Evolutionary conservation across 2,329 filamentous ascomycete genomes (phyloP).

Genomic region (Beauveria asiatica): DNA sequence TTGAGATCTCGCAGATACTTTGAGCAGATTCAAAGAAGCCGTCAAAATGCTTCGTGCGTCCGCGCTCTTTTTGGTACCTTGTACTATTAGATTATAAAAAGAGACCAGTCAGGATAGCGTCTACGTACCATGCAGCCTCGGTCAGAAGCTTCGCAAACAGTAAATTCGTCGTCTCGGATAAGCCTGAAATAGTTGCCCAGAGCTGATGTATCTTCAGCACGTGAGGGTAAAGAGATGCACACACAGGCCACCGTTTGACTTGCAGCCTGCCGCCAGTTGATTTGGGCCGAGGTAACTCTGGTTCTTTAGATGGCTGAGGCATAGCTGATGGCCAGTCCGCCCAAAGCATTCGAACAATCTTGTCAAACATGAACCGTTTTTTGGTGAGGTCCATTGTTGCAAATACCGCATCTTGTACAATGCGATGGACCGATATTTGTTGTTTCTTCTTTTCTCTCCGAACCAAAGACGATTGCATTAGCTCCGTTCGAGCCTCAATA

Average conservation of each 20-base stretch:
- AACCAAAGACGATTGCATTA: constrained; percentile 8
- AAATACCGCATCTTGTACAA: constrained; percentile 9
- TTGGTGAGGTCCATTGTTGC: neutral
- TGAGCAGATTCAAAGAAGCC: constrained; percentile 11
- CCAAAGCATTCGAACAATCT: constrained; percentile 4
- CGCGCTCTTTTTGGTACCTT: constrained; percentile 12
- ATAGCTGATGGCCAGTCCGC: constrained; percentile 7
- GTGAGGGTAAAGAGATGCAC: constrained; percentile 7
- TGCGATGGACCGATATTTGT: constrained; percentile 7
- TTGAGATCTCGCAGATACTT: constrained; percentile 9
- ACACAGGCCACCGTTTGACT: constrained; percentile 5
- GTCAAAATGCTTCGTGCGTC: constrained; percentile 4
- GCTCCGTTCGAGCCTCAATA: constrained; percentile 1
- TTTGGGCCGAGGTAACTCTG: constrained; percentile 9
- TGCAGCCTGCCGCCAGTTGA: neutral
- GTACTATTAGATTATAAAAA: neutral
- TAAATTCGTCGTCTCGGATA: neutral
- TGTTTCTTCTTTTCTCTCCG: constrained; percentile 6
- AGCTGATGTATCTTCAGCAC: constrained; percentile 4
- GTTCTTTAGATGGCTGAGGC: constrained; percentile 3
- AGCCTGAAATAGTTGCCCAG: neutral
- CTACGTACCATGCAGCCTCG: neutral
- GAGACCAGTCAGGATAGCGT: neutral
- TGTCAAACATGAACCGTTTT: constrained; percentile 1
- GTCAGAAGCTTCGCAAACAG: neutral